Conservation (phyloP, 257 asterid genomes). For the Jacaranda copaia region DNA sequence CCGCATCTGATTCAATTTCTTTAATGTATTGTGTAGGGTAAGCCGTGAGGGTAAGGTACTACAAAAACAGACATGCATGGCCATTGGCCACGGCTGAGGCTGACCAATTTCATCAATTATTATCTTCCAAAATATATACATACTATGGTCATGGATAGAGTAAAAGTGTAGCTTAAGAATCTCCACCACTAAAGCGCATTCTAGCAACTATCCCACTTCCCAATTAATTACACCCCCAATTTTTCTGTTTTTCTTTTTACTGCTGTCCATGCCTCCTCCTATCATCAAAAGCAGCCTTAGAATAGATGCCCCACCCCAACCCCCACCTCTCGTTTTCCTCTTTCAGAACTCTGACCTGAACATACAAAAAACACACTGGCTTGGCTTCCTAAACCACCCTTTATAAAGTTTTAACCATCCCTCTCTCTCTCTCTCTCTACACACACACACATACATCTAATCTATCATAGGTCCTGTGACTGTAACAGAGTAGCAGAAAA, state of each 20-base stretch:
- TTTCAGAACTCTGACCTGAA: slow-evolving; percentile 38
- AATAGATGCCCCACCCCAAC: slow-evolving; percentile 22
- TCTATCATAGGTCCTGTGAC: slow-evolving; percentile 35
- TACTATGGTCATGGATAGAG: background rate
- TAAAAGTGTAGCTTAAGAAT: slow-evolving; percentile 35
- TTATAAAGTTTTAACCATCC: slow-evolving; percentile 13
- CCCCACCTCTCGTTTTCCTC: slow-evolving; percentile 22
- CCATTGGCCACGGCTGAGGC: background rate
- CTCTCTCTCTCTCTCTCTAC: slow-evolving; percentile 18
- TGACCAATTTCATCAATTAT: slow-evolving; percentile 30
- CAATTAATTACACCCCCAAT: slow-evolving; percentile 21
- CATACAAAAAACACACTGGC: slow-evolving; percentile 31
- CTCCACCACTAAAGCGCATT: slow-evolving; percentile 33
- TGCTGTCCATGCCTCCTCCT: slow-evolving; percentile 31
- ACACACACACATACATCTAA: background rate
- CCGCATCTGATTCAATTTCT: background rate
- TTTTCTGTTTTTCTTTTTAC: slow-evolving; percentile 14
- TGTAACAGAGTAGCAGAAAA: slow-evolving; percentile 32
- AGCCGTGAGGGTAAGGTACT: slow-evolving; percentile 22
- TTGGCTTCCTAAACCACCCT: slow-evolving; percentile 19
- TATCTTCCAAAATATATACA: slow-evolving; percentile 1
- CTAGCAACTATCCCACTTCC: slow-evolving; percentile 36
- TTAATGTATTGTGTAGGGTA: slow-evolving; percentile 9
- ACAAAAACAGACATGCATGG: slow-evolving; percentile 32
- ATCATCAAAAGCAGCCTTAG: slow-evolving; percentile 32